phyloP scores from a whole-genome alignment of 2,329 filamentous ascomycete genomes.

The Penicillium decumbens region DNA sequence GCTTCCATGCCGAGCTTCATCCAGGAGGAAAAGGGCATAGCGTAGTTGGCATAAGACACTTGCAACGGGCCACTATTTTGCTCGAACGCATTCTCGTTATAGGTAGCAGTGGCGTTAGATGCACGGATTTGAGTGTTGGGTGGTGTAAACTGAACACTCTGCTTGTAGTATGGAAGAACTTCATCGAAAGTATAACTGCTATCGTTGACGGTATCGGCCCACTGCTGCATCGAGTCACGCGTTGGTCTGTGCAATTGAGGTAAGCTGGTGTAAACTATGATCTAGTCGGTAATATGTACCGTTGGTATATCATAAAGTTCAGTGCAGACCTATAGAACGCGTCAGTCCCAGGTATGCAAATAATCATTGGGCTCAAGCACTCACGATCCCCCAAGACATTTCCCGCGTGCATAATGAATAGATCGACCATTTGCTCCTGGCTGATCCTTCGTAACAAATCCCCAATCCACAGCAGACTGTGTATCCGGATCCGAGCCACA shows the following conservation, averaged over 20 bases:
- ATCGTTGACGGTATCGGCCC: constrained; percentile 28
- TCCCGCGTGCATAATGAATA: constrained; percentile 28
- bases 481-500: constrained; percentile 24
- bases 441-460: constrained; percentile 20
- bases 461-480: constrained; percentile 21
- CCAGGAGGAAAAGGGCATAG: constrained; percentile 40
- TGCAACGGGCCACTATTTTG: constrained; percentile 35
- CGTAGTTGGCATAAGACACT: constrained; percentile 43
- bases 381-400: constrained; percentile 28
- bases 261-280: neutral
- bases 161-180: constrained; percentile 25
- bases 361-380: neutral
- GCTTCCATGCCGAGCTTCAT: constrained; percentile 37
- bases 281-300: constrained; percentile 6
- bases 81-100: constrained; percentile 25
- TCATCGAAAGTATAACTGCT: constrained; percentile 27
- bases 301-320: constrained; percentile 32
- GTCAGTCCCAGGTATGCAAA: neutral
- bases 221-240: constrained; percentile 22
- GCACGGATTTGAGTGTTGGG: constrained; percentile 21
- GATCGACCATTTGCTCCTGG: constrained; percentile 23
- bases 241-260: constrained; percentile 12
- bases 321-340: constrained; percentile 19
- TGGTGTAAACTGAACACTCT: constrained; percentile 24
- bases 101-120: constrained; percentile 24